phyloP scores from a whole-genome alignment of 2,329 filamentous ascomycete species.

The Fusarium annulatum region DNA sequence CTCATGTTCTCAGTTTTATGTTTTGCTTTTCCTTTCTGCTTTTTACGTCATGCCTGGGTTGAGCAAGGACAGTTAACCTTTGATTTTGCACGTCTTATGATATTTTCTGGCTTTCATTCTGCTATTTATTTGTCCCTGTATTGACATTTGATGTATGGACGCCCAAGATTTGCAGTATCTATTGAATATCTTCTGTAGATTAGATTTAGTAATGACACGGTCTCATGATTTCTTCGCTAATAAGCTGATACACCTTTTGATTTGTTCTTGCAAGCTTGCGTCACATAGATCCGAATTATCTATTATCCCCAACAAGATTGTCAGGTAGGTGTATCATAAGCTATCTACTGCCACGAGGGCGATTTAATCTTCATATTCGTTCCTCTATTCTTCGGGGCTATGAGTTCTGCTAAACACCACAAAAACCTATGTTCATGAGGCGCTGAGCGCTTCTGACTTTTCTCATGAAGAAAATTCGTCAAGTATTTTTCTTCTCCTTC shows the following conservation, averaged over 20 bases:
- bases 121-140: neutral
- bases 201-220: conserved; percentile 37
- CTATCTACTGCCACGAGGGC: neutral
- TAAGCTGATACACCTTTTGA: neutral
- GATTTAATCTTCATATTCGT: neutral
- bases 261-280: neutral
- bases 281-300: neutral
- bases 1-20: conserved; percentile 34
- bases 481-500: neutral
- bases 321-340: neutral
- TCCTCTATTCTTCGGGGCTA: neutral
- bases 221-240: conserved; percentile 10
- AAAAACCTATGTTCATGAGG: neutral
- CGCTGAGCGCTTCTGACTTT: neutral
- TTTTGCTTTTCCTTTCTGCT: conserved; percentile 3
- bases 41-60: conserved; percentile 1
- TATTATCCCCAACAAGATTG: neutral
- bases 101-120: neutral
- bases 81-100: neutral
- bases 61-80: conserved; percentile 13
- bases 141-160: conserved; percentile 21
- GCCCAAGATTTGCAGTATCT: conserved; percentile 10
- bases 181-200: conserved; percentile 18
- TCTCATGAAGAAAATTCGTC: neutral
- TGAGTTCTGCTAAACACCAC: neutral